Evolutionary conservation across 2,329 filamentous ascomycete species (phyloP), one percentile per base, ranked within the genome.

Genomic region (Domatiomyces globalis): DNA sequence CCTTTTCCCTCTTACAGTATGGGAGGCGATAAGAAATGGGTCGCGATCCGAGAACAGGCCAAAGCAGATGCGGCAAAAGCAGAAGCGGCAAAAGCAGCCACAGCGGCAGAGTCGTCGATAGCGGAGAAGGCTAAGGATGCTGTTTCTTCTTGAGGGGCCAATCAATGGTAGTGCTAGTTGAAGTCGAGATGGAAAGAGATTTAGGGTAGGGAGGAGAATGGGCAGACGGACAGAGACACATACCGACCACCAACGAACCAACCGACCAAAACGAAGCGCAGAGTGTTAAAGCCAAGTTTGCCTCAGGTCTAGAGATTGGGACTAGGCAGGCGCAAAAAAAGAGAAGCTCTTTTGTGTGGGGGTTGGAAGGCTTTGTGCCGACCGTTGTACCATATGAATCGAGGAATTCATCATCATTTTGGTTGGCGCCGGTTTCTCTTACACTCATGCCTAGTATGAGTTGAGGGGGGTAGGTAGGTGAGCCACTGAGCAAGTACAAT

Each of bases 51-150:
- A 8, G 56, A 50, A n/a, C 52, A 58, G 45, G 33, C 33, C 33
- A 39, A 49, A 45, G 45, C 52, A 50, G 48, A 56, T 54, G 46
- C 50, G 15, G 33, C 33, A 39, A 39, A 39, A 15, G 33, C 33
- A 5, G 33, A n/a, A n/a, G 46, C 50, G 15, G 33, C 33, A 39
- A 39, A 39, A 15, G 33, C 33, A 5, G 33, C 33, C 15, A 10
- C 33, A 39, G 50, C 29, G 39, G 36, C 46, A 25, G 50, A 45
- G 22, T 49, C 50, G n/a, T 54, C 50, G 15, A 46, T 56, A 44
- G 54, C 56, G 7, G 54, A 52, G 12, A 50, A 56, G 49, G 51
- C 56, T 10, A 56, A 58, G 47, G 52, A 51, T 19, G 54, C 56
- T 25, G 56, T 54, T 20, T 46, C 49, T 17, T 39, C 33, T 39